These are phyloP conservation scores for Termitomyces sp. DNA, from an alignment of 768 basidiomycete genomes.

Conservation along the genomic window DNA sequence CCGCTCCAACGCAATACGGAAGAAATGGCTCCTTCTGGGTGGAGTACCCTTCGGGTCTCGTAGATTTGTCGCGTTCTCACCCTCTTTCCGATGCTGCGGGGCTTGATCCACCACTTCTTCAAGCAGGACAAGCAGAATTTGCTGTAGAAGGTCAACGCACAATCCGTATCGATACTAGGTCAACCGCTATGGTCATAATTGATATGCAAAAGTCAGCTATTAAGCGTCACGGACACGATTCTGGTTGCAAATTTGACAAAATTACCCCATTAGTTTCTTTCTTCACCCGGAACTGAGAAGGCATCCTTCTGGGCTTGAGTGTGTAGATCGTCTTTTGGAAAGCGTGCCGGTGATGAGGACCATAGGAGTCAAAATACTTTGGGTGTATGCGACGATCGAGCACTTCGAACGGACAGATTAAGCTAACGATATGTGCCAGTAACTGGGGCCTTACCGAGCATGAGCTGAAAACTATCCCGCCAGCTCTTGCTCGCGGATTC, in stretches of 20 bases:
- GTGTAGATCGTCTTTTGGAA: slow-evolving; percentile 48
- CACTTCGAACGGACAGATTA: not conserved
- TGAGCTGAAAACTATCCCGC: slow-evolving; percentile 57
- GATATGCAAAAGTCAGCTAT: slow-evolving; percentile 67
- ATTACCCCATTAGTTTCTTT: slow-evolving; percentile 42
- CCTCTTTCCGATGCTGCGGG: slow-evolving; percentile 26
- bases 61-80: slow-evolving; percentile 51
- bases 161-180: slow-evolving; percentile 42
- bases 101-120: slow-evolving; percentile 22
- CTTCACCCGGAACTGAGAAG: slow-evolving; percentile 53
- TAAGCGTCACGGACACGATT: not conserved
- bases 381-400: slow-evolving; percentile 41
- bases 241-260: not conserved
- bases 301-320: slow-evolving; percentile 50
- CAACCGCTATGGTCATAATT: slow-evolving; percentile 54
- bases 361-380: slow-evolving; percentile 43
- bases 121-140: slow-evolving; percentile 44
- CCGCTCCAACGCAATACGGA: slow-evolving; percentile 45
- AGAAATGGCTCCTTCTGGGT: slow-evolving; percentile 56
- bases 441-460: slow-evolving; percentile 70
- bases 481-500: slow-evolving; percentile 52
- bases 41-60: slow-evolving; percentile 58
- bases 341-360: slow-evolving; percentile 40
- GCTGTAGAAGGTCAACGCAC: slow-evolving; percentile 44
- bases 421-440: slow-evolving; percentile 22